A percentile compares a stretch with the other conserved stretches of the same genome.
phyloP scores from a whole-genome alignment of 2,329 filamentous ascomycete genomes.

The Ceratocystis destructans region DNA sequence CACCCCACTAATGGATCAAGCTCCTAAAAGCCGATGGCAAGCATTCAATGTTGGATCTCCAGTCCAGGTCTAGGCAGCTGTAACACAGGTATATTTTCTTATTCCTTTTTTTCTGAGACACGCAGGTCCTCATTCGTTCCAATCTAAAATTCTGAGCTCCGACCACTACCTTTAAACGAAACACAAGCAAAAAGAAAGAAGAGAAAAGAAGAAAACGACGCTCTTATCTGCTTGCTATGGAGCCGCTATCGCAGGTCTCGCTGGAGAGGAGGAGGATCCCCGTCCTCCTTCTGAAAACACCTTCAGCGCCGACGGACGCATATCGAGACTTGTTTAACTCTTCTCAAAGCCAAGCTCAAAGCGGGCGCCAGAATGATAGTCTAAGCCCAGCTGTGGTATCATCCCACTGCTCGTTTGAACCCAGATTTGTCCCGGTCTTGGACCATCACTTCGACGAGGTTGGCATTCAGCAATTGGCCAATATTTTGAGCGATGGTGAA shows the following conservation, averaged over 20 bases:
- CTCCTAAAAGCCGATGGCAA: background rate
- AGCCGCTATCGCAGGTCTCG: background rate
- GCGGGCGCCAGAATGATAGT: background rate
- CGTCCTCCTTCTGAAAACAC: slow-evolving; percentile 64
- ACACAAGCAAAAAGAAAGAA: too few species aligned
- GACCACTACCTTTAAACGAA: too few species aligned
- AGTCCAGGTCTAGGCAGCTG: background rate
- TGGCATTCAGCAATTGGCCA: slow-evolving; percentile 40
- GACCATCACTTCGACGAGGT: slow-evolving; percentile 53
- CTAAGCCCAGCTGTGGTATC: too few species aligned
- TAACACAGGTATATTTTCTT: background rate
- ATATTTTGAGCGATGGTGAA: slow-evolving; percentile 33
- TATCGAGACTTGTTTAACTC: slow-evolving; percentile 55
- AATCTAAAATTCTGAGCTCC: background rate
- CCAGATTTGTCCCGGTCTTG: slow-evolving; percentile 62
- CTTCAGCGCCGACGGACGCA: slow-evolving; percentile 53
- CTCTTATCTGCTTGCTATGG: background rate
- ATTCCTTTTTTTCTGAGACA: background rate
- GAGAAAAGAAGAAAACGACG: too few species aligned
- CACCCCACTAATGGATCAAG: background rate
- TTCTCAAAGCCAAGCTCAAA: slow-evolving; percentile 22
- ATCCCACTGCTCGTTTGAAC: slow-evolving; percentile 37
- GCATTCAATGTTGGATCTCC: background rate
- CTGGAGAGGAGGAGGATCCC: slow-evolving; percentile 30
- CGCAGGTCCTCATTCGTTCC: background rate